Evolutionary conservation across 768 basidiomycete genomes (phyloP).

Genomic region (Phylloporus arenicola): DNA sequence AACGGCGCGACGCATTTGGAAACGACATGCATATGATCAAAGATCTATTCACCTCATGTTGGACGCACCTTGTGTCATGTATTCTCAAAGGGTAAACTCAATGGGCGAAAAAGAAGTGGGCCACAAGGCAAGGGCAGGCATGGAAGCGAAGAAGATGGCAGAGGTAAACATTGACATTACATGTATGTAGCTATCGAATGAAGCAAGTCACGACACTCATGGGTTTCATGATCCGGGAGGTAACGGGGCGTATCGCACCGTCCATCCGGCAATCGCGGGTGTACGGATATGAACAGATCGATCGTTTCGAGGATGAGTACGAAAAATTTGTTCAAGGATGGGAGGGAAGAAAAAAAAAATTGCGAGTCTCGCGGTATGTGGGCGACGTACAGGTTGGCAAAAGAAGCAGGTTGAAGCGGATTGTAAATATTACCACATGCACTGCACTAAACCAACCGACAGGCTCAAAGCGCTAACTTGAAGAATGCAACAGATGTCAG

Average conservation of each 20-base stretch:
- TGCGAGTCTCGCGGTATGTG: conserved; percentile 1
- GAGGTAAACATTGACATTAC: conserved; percentile 14
- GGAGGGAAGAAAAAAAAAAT: background rate
- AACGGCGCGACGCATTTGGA: conserved; percentile 20
- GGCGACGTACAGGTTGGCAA: background rate
- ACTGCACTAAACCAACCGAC: conserved; percentile 9
- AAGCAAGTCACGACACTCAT: conserved; percentile 8
- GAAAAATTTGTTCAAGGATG: conserved; percentile 21
- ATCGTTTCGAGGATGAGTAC: conserved; percentile 10
- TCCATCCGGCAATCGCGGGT: conserved; percentile 27
- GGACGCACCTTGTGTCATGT: conserved; percentile 21
- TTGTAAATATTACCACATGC: background rate
- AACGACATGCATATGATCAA: conserved; percentile 25
- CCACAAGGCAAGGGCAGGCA: conserved; percentile 17
- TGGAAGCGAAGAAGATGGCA: conserved; percentile 22
- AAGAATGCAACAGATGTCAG: conserved; percentile 10
- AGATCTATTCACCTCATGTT: conserved; percentile 30
- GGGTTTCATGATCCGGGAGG: conserved; percentile 26
- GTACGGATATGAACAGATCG: conserved; percentile 30
- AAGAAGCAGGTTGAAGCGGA: background rate
- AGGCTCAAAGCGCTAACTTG: conserved; percentile 4
- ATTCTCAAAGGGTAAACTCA: conserved; percentile 19
- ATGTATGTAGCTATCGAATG: conserved; percentile 7
- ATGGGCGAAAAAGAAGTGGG: conserved; percentile 23
- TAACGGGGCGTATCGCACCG: conserved; percentile 19